phyloP scores from a whole-genome alignment of 176 grass and related monocot species.

The Chloris gayana region DNA sequence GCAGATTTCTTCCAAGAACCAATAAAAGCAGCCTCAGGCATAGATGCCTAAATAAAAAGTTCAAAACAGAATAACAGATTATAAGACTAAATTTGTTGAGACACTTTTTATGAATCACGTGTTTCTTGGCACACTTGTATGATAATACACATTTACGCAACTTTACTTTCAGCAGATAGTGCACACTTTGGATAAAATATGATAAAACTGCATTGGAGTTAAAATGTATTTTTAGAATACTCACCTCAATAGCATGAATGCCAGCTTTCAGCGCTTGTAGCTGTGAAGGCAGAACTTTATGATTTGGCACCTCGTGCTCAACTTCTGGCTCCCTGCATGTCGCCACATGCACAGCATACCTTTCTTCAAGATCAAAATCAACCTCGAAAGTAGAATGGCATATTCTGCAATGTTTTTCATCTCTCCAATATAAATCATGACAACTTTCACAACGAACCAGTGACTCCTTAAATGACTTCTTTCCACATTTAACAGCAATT shows the following conservation, averaged over 20 bases:
- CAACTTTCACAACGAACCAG: constrained; percentile 77
- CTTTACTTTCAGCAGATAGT: neutral
- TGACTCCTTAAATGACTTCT: constrained; percentile 74
- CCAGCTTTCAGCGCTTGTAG: constrained; percentile 94
- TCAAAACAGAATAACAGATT: constrained; percentile 17
- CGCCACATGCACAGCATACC: constrained; percentile 79
- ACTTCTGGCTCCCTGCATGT: constrained; percentile 72
- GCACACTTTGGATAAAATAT: neutral
- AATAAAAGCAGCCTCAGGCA: constrained; percentile 77
- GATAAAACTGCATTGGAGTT: constrained; percentile 2
- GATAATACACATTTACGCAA: constrained; percentile 6
- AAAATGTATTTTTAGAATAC: constrained; percentile 23
- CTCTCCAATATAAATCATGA: constrained; percentile 97
- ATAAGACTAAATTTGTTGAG: constrained; percentile 16
- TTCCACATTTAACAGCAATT: constrained; percentile 65
- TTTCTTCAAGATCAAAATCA: constrained; percentile 96
- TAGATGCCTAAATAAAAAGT: constrained; percentile 60
- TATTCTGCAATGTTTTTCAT: constrained; percentile 97
- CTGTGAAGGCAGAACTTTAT: constrained; percentile 80
- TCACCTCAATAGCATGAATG: constrained; percentile 92
- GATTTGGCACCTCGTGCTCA: constrained; percentile 49
- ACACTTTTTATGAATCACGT: constrained; percentile 7
- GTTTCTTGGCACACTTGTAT: neutral
- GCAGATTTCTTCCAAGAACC: constrained; percentile 89
- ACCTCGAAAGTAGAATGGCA: constrained; percentile 95